Percentiles rank a stretch among this genome's conserved stretches.
Conservation (phyloP, 768 basidiomycete genomes). For the Calocera cornea region DNA sequence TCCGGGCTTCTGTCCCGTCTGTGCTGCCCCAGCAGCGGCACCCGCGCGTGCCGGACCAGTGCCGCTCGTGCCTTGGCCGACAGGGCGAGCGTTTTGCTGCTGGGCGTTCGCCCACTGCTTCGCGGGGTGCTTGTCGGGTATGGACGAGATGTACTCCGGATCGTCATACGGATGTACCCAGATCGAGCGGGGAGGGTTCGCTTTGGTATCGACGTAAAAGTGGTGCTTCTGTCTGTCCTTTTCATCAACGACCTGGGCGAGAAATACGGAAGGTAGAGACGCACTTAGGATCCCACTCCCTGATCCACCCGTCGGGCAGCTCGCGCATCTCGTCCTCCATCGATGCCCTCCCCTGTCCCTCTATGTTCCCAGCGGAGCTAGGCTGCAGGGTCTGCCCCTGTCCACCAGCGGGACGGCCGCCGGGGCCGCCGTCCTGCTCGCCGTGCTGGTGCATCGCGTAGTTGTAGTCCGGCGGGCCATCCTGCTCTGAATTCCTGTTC, state of each 20-base stretch:
- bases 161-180: slow-evolving; percentile 67
- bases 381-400: background rate
- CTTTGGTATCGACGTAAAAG: slow-evolving; percentile 53
- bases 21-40: background rate
- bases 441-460: background rate
- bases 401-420: background rate
- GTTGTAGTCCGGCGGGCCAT: background rate
- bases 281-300: slow-evolving; percentile 31
- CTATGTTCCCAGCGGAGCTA: background rate
- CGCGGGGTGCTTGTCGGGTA: slow-evolving; percentile 36
- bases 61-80: background rate
- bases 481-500: background rate
- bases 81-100: background rate
- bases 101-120: slow-evolving; percentile 2
- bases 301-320: slow-evolving; percentile 46
- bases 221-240: slow-evolving; percentile 25
- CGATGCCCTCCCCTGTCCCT: background rate
- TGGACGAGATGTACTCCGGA: slow-evolving; percentile 43
- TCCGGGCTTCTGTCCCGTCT: slow-evolving; percentile 26
- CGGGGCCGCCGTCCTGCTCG: background rate
- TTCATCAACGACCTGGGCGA: background rate
- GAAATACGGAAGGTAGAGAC: background rate
- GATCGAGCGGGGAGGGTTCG: slow-evolving; percentile 48
- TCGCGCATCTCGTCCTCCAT: slow-evolving; percentile 1
- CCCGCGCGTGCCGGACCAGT: background rate